A percentile compares a stretch with the other conserved stretches of the same genome.
Evolutionary conservation across 345 rosid genomes (phyloP).

Genomic region (Eucalyptus sp.): DNA sequence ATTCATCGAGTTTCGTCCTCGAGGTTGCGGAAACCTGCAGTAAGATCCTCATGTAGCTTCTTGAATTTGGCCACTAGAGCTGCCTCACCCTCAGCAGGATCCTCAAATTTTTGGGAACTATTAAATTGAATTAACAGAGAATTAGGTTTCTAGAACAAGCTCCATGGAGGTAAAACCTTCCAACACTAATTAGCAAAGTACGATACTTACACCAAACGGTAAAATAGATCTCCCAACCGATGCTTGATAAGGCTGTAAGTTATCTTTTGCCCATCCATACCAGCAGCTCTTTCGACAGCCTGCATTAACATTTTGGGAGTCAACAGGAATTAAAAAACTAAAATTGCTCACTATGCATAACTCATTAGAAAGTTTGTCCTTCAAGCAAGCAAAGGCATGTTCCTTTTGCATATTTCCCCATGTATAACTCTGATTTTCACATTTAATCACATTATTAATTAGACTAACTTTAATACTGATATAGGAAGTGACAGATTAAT

Average conservation of each 20-base stretch:
- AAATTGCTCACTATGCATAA: background rate
- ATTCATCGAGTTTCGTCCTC: conserved; percentile 92
- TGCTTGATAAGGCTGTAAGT: conserved; percentile 87
- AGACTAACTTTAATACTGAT: background rate
- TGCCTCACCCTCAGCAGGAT: conserved; percentile 96
- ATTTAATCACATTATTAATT: background rate
- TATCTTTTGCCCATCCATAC: conserved; percentile 99
- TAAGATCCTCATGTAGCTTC: conserved; percentile 82
- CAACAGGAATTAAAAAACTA: background rate
- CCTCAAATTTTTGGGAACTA: conserved; percentile 98
- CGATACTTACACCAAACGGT: conserved; percentile 69
- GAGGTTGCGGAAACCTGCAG: conserved; percentile 85
- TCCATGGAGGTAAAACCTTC: background rate
- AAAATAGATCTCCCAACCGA: conserved; percentile 93
- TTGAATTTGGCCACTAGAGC: conserved; percentile 76
- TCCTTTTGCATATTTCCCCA: background rate
- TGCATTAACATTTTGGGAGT: background rate
- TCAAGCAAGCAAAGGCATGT: background rate
- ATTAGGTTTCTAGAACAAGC: background rate
- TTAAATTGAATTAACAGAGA: background rate
- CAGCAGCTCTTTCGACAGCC: conserved; percentile 96
- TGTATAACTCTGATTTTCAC: background rate
- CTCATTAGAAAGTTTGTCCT: background rate
- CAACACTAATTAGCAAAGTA: background rate
- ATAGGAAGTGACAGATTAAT: background rate